Evolutionary conservation across 1,139 yeast species (phyloP).

Genomic region (Magnusiomyces fungicola): DNA sequence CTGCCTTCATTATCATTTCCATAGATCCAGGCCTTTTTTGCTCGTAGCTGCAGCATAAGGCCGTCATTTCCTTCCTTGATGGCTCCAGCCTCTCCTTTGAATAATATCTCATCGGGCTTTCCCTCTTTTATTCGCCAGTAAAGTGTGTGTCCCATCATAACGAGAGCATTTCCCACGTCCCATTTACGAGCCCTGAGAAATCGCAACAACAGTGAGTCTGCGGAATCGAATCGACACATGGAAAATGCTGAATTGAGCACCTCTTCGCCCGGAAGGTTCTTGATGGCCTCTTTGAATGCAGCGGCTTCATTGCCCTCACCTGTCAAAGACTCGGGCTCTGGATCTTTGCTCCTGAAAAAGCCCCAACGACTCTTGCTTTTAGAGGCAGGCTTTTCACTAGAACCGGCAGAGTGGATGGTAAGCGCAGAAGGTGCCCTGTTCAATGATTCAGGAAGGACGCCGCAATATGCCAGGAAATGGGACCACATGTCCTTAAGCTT

Average conservation of each 20-base stretch:
- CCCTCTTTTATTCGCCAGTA: constrained; percentile 59
- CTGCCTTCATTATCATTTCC: constrained; percentile 60
- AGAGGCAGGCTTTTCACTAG: constrained; percentile 18
- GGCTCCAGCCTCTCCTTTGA: constrained; percentile 52
- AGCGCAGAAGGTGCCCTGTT: constrained; percentile 20
- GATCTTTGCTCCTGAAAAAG: constrained; percentile 25
- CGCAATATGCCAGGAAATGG: constrained; percentile 52
- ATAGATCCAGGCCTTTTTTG: constrained; percentile 56
- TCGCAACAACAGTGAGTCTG: constrained; percentile 61
- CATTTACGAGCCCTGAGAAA: constrained; percentile 70
- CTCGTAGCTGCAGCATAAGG: constrained; percentile 43
- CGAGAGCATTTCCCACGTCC: constrained; percentile 52
- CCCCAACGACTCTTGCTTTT: constrained; percentile 22
- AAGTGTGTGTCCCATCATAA: constrained; percentile 61
- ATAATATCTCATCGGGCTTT: constrained; percentile 51
- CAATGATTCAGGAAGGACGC: constrained; percentile 43
- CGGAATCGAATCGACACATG: constrained; percentile 56
- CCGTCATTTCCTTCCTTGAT: constrained; percentile 36
- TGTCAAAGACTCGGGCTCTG: background rate
- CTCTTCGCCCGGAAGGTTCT: constrained; percentile 12
- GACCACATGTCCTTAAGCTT: constrained; percentile 73
- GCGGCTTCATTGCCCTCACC: constrained; percentile 2
- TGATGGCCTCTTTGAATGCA: constrained; percentile 8
- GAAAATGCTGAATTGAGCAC: constrained; percentile 35
- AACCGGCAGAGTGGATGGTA: constrained; percentile 21